These are phyloP conservation scores for Phyllosticta ampelicida DNA, from an alignment of 2,329 filamentous ascomycete species.

Conservation along the genomic window DNA sequence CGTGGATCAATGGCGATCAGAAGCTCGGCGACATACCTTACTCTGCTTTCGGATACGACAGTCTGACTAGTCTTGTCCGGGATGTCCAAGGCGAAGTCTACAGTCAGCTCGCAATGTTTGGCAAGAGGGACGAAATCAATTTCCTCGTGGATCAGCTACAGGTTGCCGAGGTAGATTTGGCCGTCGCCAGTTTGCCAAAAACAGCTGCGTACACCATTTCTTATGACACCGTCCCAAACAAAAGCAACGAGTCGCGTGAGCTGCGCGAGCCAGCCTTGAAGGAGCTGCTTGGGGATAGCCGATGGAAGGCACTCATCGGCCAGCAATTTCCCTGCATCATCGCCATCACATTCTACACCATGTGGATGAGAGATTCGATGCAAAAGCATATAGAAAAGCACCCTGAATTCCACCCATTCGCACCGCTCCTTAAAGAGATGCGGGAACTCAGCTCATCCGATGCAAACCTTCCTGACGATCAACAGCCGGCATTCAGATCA, in stretches of 20 bases:
- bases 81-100: slow-evolving; percentile 67
- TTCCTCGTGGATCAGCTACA: slow-evolving; percentile 51
- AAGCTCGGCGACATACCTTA: slow-evolving; percentile 61
- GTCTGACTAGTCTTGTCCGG: slow-evolving; percentile 55
- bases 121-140: slow-evolving; percentile 52
- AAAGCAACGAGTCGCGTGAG: slow-evolving; percentile 47
- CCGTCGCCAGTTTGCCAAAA: slow-evolving; percentile 63
- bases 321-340: slow-evolving; percentile 67
- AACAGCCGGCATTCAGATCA: slow-evolving; percentile 77
- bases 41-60: slow-evolving; percentile 69
- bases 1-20: slow-evolving; percentile 58
- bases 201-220: slow-evolving; percentile 75
- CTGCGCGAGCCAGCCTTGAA: slow-evolving; percentile 44
- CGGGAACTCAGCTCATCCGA: slow-evolving; percentile 55
- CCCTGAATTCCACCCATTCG: slow-evolving; percentile 47
- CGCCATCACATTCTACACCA: slow-evolving; percentile 61
- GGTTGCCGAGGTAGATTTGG: slow-evolving; percentile 44
- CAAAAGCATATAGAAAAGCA: slow-evolving; percentile 56
- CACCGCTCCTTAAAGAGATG: slow-evolving; percentile 57
- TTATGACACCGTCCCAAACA: slow-evolving; percentile 43
- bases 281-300: slow-evolving; percentile 55
- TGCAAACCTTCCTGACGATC: slow-evolving; percentile 57
- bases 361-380: slow-evolving; percentile 65
- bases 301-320: slow-evolving; percentile 53
- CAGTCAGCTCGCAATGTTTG: slow-evolving; percentile 73